Conservation (phyloP, 768 basidiomycete species). For the Mycena polygramma region DNA sequence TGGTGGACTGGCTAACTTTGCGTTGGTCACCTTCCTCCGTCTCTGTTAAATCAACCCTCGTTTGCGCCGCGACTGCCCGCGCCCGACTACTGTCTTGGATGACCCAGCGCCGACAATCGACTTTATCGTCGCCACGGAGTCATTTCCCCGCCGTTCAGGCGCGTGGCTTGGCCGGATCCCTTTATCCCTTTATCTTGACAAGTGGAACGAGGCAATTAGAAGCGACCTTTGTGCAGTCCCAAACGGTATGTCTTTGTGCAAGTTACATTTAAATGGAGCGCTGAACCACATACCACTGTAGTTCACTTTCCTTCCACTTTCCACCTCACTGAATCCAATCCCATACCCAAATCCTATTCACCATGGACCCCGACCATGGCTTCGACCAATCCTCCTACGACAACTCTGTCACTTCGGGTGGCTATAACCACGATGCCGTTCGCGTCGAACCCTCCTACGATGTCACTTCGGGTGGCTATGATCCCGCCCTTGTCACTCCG, state of each 20-base stretch:
- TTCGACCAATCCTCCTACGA: not conserved
- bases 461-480: slow-evolving; percentile 1
- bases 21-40: not conserved
- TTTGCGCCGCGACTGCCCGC: not conserved
- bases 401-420: slow-evolving; percentile 7
- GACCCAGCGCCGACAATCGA: not conserved
- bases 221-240: too few relatives aligned
- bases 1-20: not conserved
- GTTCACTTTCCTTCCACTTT: not conserved
- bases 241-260: slow-evolving; percentile 8
- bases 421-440: too few relatives aligned
- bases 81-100: not conserved
- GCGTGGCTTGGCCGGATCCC: too few relatives aligned
- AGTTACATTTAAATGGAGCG: slow-evolving; percentile 1
- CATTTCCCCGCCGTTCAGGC: too few relatives aligned
- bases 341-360: not conserved
- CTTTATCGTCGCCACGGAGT: too few relatives aligned
- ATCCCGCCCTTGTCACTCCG: not conserved
- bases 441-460: not conserved
- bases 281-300: not conserved
- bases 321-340: not conserved
- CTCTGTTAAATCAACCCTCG: too few relatives aligned
- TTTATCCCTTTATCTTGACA: too few relatives aligned
- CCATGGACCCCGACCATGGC: not conserved
- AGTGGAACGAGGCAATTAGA: too few relatives aligned